A percentile compares a stretch with the other conserved stretches of the same genome.
Evolutionary conservation across 192 early-diverging fungal genomes (phyloP).

Genomic region (Backusella tarrabulga): DNA sequence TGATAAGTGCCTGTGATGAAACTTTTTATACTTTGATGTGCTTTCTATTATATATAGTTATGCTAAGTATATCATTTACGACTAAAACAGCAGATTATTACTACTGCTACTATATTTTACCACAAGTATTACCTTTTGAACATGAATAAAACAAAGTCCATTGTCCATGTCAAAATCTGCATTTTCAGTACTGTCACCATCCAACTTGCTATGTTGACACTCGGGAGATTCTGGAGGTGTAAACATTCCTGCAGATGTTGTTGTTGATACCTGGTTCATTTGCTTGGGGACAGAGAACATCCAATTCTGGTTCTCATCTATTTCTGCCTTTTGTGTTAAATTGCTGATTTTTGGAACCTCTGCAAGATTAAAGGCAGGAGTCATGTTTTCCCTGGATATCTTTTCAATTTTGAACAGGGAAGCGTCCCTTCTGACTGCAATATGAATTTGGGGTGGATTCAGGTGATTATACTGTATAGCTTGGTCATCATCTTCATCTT

Average conservation of each 20-base stretch:
- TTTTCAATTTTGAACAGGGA: slow-evolving; percentile 15
- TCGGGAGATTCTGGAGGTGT: neutral
- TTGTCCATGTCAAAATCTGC: neutral
- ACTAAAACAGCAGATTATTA: slow-evolving; percentile 4
- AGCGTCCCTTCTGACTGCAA: slow-evolving; percentile 12
- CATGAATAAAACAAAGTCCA: neutral
- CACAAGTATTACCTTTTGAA: slow-evolving; percentile 9
- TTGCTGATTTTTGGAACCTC: slow-evolving; percentile 4
- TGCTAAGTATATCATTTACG: neutral
- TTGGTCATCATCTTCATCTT: neutral
- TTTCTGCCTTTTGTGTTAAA: slow-evolving; percentile 5
- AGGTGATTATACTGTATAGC: neutral
- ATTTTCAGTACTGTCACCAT: neutral
- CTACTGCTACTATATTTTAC: neutral
- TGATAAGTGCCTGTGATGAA: slow-evolving; percentile 1
- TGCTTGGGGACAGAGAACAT: neutral
- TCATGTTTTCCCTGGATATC: neutral
- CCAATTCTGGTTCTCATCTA: neutral
- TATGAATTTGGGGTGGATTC: slow-evolving; percentile 4
- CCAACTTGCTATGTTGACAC: neutral
- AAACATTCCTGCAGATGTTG: neutral
- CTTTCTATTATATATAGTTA: slow-evolving; percentile 1
- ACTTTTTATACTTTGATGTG: neutral
- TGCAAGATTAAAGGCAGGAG: slow-evolving; percentile 7
- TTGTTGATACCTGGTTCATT: neutral